These are phyloP conservation scores for Verticillium tricorpus DNA, from an alignment of 2,329 filamentous ascomycete genomes.

Conservation along the genomic window DNA sequence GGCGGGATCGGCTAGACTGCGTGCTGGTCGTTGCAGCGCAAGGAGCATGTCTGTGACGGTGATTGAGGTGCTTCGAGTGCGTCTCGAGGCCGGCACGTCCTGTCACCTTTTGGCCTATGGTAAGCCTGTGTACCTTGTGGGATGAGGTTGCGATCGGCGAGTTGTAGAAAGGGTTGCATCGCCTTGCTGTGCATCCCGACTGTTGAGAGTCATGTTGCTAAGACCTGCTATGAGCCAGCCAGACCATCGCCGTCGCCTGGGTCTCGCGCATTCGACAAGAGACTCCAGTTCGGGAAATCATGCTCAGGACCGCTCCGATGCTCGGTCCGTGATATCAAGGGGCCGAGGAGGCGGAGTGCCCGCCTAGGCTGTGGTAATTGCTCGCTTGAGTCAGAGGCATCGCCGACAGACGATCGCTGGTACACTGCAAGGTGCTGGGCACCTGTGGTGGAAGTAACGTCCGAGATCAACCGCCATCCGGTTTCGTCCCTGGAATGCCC, in stretches of 20 bases:
- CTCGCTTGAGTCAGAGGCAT: not conserved
- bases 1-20: not conserved
- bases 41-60: not conserved
- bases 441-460: no score
- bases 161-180: not conserved
- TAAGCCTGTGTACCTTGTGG: not conserved
- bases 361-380: not conserved
- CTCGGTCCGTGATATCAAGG: not conserved
- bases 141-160: not conserved
- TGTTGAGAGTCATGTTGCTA: not conserved
- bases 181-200: not conserved
- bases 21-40: not conserved
- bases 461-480: no score
- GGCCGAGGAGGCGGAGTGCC: not conserved
- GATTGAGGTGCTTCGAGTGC: not conserved
- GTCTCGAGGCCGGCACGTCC: not conserved
- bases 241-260: not conserved
- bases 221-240: not conserved
- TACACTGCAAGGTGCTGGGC: no score
- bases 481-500: no score
- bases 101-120: not conserved
- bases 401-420: no score
- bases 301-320: not conserved
- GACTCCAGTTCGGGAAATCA: not conserved
- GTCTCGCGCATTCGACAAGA: not conserved